phyloP scores from a whole-genome alignment of 1,284 basidiomycete species.

The Fomitopsis schrenkii region DNA sequence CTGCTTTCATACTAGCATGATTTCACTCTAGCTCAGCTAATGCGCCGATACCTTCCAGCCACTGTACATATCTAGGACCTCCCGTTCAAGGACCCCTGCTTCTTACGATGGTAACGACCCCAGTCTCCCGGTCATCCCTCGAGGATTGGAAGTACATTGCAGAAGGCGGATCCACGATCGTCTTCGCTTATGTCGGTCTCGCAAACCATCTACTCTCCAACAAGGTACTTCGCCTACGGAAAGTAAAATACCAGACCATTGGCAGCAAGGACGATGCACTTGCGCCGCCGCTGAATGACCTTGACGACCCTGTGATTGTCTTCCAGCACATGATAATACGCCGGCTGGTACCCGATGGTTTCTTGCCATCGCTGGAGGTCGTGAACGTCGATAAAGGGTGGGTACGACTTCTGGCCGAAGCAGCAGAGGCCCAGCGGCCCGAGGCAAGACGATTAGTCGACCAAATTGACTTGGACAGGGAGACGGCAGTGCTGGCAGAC shows the following conservation, averaged over 20 bases:
- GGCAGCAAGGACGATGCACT: neutral
- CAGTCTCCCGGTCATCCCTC: slow-evolving; percentile 35
- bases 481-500: slow-evolving; percentile 65
- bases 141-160: slow-evolving; percentile 79
- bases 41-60: too few species aligned
- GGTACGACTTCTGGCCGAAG: slow-evolving; percentile 49
- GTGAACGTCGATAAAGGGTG: slow-evolving; percentile 57
- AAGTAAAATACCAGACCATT: slow-evolving; percentile 28
- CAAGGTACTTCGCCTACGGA: slow-evolving; percentile 74
- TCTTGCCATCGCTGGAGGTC: slow-evolving; percentile 53
- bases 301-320: slow-evolving; percentile 55
- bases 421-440: slow-evolving; percentile 52
- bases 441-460: slow-evolving; percentile 48
- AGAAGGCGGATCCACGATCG: slow-evolving; percentile 87
- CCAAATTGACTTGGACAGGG: slow-evolving; percentile 50
- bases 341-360: slow-evolving; percentile 51
- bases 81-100: neutral
- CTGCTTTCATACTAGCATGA: too few species aligned
- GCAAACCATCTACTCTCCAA: slow-evolving; percentile 44
- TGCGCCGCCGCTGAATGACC: slow-evolving; percentile 25
- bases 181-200: slow-evolving; percentile 75
- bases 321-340: slow-evolving; percentile 62
- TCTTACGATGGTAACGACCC: neutral
- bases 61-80: too few species aligned
- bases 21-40: too few species aligned